Evolutionary conservation across 2,329 filamentous ascomycete genomes (phyloP).

Genomic region (Epichloe glyceriae): DNA sequence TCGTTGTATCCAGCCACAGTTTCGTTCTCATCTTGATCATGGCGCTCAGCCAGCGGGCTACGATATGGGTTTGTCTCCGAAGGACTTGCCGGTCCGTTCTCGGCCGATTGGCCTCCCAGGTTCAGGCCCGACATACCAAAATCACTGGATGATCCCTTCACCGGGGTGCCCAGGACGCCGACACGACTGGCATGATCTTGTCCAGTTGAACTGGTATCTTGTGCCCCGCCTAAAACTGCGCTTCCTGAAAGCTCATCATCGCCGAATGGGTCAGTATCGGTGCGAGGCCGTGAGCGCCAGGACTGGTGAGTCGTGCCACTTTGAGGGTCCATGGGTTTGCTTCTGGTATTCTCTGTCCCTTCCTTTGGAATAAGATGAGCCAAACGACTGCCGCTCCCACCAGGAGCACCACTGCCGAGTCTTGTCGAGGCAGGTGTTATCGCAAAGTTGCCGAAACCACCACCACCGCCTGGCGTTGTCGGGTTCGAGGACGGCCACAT

Average conservation of each 20-base stretch:
- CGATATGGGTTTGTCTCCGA: conserved; percentile 95
- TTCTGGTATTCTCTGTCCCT: conserved; percentile 48
- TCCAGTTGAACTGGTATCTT: conserved; percentile 45
- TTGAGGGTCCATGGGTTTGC: conserved; percentile 37
- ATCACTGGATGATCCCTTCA: conserved; percentile 41
- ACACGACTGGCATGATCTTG: conserved; percentile 20
- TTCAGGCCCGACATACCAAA: conserved; percentile 50
- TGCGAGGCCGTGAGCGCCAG: conserved; percentile 49
- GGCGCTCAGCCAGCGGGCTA: conserved; percentile 69
- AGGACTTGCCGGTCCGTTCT: conserved; percentile 68
- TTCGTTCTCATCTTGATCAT: conserved; percentile 50
- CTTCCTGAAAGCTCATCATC: conserved; percentile 53
- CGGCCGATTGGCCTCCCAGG: conserved; percentile 43
- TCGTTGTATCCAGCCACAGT: conserved; percentile 29
- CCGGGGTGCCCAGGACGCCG: conserved; percentile 38
- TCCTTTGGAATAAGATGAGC: conserved; percentile 77
- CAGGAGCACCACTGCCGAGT: conserved; percentile 47
- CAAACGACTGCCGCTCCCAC: conserved; percentile 73
- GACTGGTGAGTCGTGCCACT: conserved; percentile 28
- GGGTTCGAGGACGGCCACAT: conserved; percentile 37
- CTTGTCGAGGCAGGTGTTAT: conserved; percentile 46
- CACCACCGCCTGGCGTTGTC: conserved; percentile 53
- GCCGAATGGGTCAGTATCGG: conserved; percentile 67
- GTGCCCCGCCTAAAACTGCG: conserved; percentile 61
- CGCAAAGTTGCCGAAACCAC: conserved; percentile 86